Evolutionary conservation across 768 basidiomycete species (phyloP).

Genomic region (Phallus indusiatus): DNA sequence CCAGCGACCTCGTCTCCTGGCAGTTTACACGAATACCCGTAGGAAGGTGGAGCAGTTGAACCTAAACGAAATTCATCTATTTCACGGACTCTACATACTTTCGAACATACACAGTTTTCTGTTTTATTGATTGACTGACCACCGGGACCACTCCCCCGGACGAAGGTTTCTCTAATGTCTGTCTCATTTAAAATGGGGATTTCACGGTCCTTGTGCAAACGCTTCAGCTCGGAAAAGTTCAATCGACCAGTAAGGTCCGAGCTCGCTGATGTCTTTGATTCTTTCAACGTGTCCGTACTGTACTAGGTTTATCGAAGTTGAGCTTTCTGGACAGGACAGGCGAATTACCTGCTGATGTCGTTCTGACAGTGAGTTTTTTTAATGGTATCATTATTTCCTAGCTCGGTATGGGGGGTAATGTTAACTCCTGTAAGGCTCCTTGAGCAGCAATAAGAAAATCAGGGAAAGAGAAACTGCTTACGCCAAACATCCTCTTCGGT

Average conservation of each 20-base stretch:
- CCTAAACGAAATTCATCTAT: conserved; percentile 33
- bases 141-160: conserved; percentile 85
- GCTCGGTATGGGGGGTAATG: conserved; percentile 72
- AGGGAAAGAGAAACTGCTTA: conserved; percentile 22
- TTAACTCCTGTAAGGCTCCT: conserved; percentile 46
- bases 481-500: conserved; percentile 46
- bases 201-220: conserved; percentile 51
- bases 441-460: not conserved
- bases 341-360: not conserved
- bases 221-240: conserved; percentile 65
- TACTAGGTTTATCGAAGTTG: not conserved
- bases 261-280: no score
- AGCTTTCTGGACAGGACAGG: not conserved
- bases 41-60: conserved; percentile 82
- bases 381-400: conserved; percentile 77
- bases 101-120: conserved; percentile 36
- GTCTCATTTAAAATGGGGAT: conserved; percentile 64
- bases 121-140: conserved; percentile 98
- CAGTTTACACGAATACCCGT: conserved; percentile 80
- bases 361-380: conserved; percentile 39
- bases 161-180: conserved; percentile 82
- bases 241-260: conserved; percentile 17
- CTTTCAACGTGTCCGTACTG: not conserved
- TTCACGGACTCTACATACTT: not conserved
- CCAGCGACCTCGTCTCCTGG: conserved; percentile 81